These are phyloP conservation scores for Mycena vitilis DNA, from an alignment of 768 basidiomycete genomes.

Conservation along the genomic window DNA sequence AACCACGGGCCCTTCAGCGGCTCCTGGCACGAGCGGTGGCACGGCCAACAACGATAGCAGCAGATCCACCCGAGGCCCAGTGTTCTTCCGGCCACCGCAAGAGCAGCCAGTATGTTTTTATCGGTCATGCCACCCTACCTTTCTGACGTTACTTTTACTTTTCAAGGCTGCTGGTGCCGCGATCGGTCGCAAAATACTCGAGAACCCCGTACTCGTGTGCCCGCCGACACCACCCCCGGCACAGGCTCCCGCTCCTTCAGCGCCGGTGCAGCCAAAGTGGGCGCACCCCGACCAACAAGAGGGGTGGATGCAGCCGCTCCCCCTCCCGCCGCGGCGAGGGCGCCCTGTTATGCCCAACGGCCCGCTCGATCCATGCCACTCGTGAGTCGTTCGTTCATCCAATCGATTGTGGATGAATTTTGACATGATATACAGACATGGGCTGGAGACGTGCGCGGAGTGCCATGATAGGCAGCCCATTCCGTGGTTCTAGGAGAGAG, in stretches of 20 bases:
- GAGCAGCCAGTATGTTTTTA: too few species aligned
- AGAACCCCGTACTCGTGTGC: not conserved
- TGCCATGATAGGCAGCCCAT: not conserved
- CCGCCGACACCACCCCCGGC: not conserved
- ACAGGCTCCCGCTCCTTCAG: not conserved
- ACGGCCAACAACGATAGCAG: too few species aligned
- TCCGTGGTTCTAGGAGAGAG: not conserved
- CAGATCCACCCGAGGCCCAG: too few species aligned
- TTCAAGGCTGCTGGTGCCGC: too few species aligned
- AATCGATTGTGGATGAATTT: too few species aligned
- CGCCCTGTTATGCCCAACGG: not conserved
- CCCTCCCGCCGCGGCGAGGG: not conserved
- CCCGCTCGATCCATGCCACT: not conserved
- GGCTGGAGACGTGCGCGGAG: not conserved
- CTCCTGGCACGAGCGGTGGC: too few species aligned
- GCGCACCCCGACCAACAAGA: slow-evolving; percentile 11
- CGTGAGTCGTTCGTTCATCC: not conserved
- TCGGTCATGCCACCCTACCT: not conserved
- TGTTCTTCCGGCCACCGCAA: too few species aligned
- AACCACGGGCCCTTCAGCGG: too few species aligned
- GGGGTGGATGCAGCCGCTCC: slow-evolving; percentile 7
- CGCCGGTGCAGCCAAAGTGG: not conserved
- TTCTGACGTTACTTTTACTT: too few species aligned
- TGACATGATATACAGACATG: not conserved
- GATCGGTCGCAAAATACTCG: not conserved